Percentiles rank a stretch among this genome's conserved stretches.
Evolutionary conservation across 306 rosid species (phyloP).

Genomic region (Cicer yamashitae): DNA sequence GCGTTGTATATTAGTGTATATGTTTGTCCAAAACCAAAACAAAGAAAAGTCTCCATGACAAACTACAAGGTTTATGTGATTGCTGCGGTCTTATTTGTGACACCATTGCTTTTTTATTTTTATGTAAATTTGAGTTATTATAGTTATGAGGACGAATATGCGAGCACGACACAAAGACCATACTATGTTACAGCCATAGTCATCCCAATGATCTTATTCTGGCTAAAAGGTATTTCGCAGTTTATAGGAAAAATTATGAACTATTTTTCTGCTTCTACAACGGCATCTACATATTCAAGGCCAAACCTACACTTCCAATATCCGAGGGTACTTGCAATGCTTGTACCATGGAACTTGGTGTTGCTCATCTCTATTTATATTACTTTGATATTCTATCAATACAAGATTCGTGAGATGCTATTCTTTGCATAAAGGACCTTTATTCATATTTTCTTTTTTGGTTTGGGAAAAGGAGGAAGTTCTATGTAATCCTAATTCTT

Average conservation of each 20-base stretch:
- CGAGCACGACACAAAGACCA: background rate
- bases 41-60: conserved; percentile 3
- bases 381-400: background rate
- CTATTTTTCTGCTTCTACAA: background rate
- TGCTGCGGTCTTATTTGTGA: background rate
- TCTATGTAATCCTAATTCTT: too few species aligned
- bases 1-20: background rate
- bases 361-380: background rate
- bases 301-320: background rate
- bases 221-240: background rate
- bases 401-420: background rate
- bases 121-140: too few species aligned
- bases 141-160: background rate
- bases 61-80: background rate
- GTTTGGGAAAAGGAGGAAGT: too few species aligned
- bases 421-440: background rate
- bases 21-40: background rate
- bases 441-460: too few species aligned
- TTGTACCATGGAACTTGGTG: conserved; percentile 29
- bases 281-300: too few species aligned
- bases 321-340: too few species aligned
- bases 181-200: background rate
- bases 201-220: background rate
- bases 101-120: background rate
- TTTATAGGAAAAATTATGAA: background rate